Base-by-base conservation (phyloP, 768 basidiomycete species). In the Mycena filopes region DNA sequence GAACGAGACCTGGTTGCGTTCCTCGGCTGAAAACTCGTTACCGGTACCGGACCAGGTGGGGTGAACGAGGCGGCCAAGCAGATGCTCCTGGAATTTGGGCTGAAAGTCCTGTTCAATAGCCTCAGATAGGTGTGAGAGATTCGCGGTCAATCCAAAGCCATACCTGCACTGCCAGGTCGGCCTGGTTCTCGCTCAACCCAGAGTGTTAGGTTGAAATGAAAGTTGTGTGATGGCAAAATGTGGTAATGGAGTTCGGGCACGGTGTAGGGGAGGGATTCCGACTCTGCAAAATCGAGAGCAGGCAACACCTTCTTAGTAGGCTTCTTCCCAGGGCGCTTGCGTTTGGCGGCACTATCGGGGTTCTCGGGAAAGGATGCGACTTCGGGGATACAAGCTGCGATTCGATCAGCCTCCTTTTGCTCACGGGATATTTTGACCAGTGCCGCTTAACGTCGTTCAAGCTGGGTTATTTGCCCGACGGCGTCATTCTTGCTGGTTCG, bases 91-190 rank as follows among this genome's bases (percentile, higher is more conserved):
- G 6, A 75, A 65, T 1, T 45, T 60, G 0, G 63, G 65, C 1
- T 69, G 13, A 48, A 76, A 75, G n/a, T 73, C 38, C 74, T 76
- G 41, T 21, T 31, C 11, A n/a, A n/a, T 43, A 43, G 18, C 31
- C 9, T 49, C 62, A 2, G 53, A 15, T 28, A 51, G 16, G 53
- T 42, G 23, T 28, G 53, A 46, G 65, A 43, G 42, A 43, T 16
- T 43, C 18, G 18, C 21, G 42, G 21, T n/a, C n/a, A n/a, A n/a
- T n/a, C n/a, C n/a, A n/a, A n/a, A n/a, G n/a, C n/a, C 70, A 36
- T 62, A 77, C 79, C 60, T 73, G 55, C 11, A 78, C 18, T 9
- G 77, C 75, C 2, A 74, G 74, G 58, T 81, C 78, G 1, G 64
- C 66, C 15, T 59, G 55, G 9, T 53, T 15, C 38, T 26, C 18